These are phyloP conservation scores for Podaxis mareebaensis DNA, from an alignment of 768 basidiomycete genomes.

Conservation along the genomic window DNA sequence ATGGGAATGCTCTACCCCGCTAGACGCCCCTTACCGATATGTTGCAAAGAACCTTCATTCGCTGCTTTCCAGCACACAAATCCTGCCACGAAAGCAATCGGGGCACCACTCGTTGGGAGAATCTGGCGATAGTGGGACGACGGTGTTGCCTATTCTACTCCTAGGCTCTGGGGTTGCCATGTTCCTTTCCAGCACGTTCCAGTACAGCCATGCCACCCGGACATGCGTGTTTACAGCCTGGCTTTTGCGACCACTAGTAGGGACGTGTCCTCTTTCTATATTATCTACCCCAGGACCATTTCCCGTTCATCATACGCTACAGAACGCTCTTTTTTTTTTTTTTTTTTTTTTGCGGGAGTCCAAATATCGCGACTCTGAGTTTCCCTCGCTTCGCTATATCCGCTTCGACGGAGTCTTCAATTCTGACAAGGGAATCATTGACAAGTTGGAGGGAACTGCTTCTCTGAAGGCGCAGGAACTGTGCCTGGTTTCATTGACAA, in stretches of 20 bases:
- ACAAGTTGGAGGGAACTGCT: not conserved
- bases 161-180: not conserved
- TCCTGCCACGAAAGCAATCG: slow-evolving; percentile 16
- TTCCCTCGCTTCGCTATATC: not conserved
- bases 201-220: not conserved
- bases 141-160: slow-evolving; percentile 11
- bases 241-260: not conserved
- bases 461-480: not conserved
- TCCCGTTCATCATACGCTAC: not conserved
- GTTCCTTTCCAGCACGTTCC: not conserved
- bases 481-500: not conserved
- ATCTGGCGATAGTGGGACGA: slow-evolving; percentile 18
- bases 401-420: not conserved
- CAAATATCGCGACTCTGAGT: not conserved
- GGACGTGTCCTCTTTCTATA: slow-evolving; percentile 9
- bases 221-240: not conserved
- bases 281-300: slow-evolving; percentile 1
- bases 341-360: not conserved
- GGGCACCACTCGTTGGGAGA: slow-evolving; percentile 19
- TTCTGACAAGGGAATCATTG: not conserved
- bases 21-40: slow-evolving; percentile 20
- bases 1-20: slow-evolving; percentile 13
- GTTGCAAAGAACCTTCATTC: slow-evolving; percentile 19
- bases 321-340: not conserved
- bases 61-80: slow-evolving; percentile 21